Evolutionary conservation across 352 stramenopile species (phyloP), one percentile per base, ranked within the genome.

Genomic region (Sclerospora graminicola): DNA sequence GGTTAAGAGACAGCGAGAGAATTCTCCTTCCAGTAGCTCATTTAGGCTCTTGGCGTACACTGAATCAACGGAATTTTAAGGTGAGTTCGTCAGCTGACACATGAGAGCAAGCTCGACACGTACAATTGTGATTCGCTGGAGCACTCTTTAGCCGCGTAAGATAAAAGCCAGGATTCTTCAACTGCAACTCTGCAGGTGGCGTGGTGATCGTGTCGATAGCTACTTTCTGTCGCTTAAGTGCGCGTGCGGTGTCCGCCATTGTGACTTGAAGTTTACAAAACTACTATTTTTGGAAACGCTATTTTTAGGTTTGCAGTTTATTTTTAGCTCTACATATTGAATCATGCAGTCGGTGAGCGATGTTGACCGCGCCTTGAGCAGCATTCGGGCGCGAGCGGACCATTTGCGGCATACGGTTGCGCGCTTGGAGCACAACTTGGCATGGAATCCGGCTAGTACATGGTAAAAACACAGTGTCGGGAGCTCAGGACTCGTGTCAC

Each of bases 391-490:
- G 30, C 76, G 79, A 24, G 79, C 79, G 11, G 79, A 90, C 48
- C 79, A 90, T 43, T 50, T 90, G 42, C 76, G 79, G 4, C 79
- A 87, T 51, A 90, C 79, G 9, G 67, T 90, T 24, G 63, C 58
- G 15, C 73, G 72, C 8, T 57, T 90, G 15, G 79, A 90, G 62
- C 66, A 86, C 39, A 84, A 85, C 29, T 48, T 90, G 38, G 73
- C 76, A 11, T 90, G 79, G 79, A 75, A 86, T 35, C 79, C 79
- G 7, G 70, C 73, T 3, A 90, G 71, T 36, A 87, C 78, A 13
- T 90, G 79, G 79, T 88, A 46, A 42, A 42, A 20, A 16, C 6
- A 20, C 8, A 15, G n/a, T 20, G 19, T 16, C 11, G 15, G 4
- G 32, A 2, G n/a, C 4, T 3, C n/a, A 40, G 15, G 18, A 26